phyloP scores from a whole-genome alignment of 768 basidiomycete species.

The Lentinula sp. region DNA sequence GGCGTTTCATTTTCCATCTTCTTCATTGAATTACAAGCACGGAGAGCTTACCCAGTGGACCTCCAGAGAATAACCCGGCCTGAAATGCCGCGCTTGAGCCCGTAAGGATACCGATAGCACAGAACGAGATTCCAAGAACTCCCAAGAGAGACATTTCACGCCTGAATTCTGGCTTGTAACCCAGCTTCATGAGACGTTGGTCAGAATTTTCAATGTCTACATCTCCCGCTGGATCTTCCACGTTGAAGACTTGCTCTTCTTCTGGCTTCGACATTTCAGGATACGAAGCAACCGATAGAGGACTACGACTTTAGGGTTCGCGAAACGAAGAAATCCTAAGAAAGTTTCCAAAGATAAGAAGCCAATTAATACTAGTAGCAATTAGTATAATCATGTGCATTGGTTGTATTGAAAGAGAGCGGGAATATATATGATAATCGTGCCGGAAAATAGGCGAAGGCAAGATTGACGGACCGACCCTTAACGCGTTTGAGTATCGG shows the following conservation, averaged over 20 bases:
- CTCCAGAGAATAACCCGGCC: conserved; percentile 52
- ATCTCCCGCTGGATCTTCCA: background rate
- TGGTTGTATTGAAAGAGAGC: too few species aligned
- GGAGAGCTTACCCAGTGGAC: conserved; percentile 35
- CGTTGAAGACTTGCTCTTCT: background rate
- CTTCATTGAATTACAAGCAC: background rate
- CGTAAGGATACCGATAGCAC: conserved; percentile 54
- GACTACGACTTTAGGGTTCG: too few species aligned
- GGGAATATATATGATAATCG: too few species aligned
- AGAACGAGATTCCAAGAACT: conserved; percentile 55
- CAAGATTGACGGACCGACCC: background rate
- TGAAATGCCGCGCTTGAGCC: conserved; percentile 59
- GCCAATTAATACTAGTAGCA: background rate
- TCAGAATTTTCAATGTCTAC: conserved; percentile 22
- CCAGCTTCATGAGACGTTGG: conserved; percentile 41
- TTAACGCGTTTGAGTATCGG: background rate
- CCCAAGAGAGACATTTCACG: conserved; percentile 56
- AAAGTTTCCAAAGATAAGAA: background rate
- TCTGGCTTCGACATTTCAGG: background rate
- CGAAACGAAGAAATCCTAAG: too few species aligned
- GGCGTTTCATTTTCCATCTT: background rate
- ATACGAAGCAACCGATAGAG: background rate
- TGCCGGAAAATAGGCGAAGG: too few species aligned
- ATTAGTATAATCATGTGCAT: background rate
- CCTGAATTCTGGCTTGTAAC: conserved; percentile 51